A percentile compares a stretch with the other conserved stretches of the same genome.
These are phyloP conservation scores for Cryptosporidium sp. DNA, from an alignment of 169 alveolate genomes.

Conservation along the genomic window DNA sequence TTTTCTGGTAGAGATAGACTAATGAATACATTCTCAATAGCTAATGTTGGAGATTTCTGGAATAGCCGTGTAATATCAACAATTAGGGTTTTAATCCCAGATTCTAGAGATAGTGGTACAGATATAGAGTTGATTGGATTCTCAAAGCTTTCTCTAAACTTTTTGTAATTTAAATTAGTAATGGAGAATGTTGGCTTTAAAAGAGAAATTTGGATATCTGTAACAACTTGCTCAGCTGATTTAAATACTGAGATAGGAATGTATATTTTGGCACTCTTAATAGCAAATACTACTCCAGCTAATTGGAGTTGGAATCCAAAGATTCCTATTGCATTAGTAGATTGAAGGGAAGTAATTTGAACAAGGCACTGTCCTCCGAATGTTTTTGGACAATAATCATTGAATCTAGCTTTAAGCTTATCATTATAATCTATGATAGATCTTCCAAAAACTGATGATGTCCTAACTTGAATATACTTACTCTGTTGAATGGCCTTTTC, in stretches of 20 bases:
- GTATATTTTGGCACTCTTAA: constrained; percentile 28
- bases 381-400: constrained; percentile 44
- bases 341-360: constrained; percentile 45
- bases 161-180: constrained; percentile 1
- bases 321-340: constrained; percentile 67
- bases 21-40: constrained; percentile 19
- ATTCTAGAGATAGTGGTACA: constrained; percentile 36
- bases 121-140: constrained; percentile 18
- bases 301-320: constrained; percentile 59
- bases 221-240: neutral
- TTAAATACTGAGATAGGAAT: constrained; percentile 24
- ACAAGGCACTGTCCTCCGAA: constrained; percentile 72
- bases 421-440: constrained; percentile 51
- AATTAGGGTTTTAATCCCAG: constrained; percentile 35
- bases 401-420: constrained; percentile 8
- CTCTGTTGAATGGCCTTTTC: constrained; percentile 64
- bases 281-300: constrained; percentile 43
- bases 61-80: constrained; percentile 43
- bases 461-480: constrained; percentile 44
- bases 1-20: constrained; percentile 19
- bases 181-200: constrained; percentile 43
- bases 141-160: constrained; percentile 12
- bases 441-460: constrained; percentile 57
- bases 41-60: constrained; percentile 1
- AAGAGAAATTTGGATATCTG: constrained; percentile 23